These are phyloP conservation scores for Aspergillus sclerotioniger DNA, from an alignment of 495 filamentous ascomycete species.

Conservation along the genomic window DNA sequence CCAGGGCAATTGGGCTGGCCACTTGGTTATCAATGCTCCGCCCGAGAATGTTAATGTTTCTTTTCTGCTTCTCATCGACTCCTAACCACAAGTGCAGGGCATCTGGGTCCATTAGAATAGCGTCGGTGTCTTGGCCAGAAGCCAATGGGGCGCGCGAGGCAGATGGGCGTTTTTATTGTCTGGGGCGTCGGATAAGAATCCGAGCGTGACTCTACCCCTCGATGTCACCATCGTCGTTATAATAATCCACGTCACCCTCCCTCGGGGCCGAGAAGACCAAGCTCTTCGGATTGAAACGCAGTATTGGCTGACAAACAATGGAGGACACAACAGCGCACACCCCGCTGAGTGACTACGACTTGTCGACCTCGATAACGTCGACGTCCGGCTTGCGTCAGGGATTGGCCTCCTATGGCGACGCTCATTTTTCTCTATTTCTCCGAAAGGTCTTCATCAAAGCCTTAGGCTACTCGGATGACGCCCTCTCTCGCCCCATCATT, in stretches of 20 bases:
- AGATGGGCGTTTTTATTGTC: not conserved
- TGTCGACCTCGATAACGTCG: conserved; percentile 46
- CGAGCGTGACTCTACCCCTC: not conserved
- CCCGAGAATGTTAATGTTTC: not conserved
- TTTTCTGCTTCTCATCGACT: not conserved
- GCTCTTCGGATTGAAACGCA: no score
- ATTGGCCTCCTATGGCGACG: conserved; percentile 63
- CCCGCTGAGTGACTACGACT: conserved; percentile 51
- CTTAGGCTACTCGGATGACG: conserved; percentile 64
- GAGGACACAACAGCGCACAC: not conserved
- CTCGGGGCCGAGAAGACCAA: not conserved
- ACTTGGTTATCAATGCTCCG: not conserved
- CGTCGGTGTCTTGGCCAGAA: not conserved
- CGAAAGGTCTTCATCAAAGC: conserved; percentile 72
- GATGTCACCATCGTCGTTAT: not conserved
- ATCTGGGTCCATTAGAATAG: not conserved
- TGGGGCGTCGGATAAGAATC: conserved; percentile 13
- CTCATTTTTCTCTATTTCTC: conserved; percentile 68
- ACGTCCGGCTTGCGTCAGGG: conserved; percentile 57
- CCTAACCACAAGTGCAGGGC: no score
- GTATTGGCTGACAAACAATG: not conserved
- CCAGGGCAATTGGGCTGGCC: not conserved
- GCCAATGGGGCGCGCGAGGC: no score
- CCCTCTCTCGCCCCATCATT: conserved; percentile 62
- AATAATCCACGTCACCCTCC: not conserved